phyloP scores from a whole-genome alignment of 2,329 filamentous ascomycete genomes.

The Botrytis byssoidea region DNA sequence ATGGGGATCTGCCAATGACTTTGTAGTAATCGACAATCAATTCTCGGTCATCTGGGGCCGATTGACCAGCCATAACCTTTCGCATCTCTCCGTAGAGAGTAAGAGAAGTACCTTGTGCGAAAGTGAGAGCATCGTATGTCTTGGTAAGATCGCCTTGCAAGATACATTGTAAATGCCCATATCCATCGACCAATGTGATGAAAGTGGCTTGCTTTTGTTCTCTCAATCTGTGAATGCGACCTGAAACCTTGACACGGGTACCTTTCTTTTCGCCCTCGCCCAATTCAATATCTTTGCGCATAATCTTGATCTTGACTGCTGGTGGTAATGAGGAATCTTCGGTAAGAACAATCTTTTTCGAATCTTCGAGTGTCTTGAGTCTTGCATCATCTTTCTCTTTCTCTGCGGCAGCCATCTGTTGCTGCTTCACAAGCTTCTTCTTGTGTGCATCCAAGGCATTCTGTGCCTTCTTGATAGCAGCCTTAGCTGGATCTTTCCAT shows the following conservation, averaged over 20 bases:
- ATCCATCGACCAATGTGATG: conserved; percentile 81
- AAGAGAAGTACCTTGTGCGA: conserved; percentile 69
- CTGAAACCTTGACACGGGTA: conserved; percentile 74
- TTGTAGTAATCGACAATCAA: conserved; percentile 71
- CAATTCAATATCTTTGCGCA: conserved; percentile 63
- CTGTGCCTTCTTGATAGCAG: conserved; percentile 80
- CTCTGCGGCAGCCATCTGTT: conserved; percentile 68
- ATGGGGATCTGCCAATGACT: conserved; percentile 66
- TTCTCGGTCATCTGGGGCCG: conserved; percentile 68
- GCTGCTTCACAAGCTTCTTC: conserved; percentile 80
- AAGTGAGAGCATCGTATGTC: conserved; percentile 68
- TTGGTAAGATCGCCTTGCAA: conserved; percentile 75
- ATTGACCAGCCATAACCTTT: conserved; percentile 63
- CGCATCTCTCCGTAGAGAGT: conserved; percentile 67
- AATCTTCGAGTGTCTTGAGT: conserved; percentile 70
- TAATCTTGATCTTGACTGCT: conserved; percentile 73
- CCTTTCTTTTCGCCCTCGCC: conserved; percentile 60
- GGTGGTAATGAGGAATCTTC: conserved; percentile 73
- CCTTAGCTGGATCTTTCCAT: conserved; percentile 83
- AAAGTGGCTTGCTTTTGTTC: conserved; percentile 84
- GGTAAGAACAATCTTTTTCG: conserved; percentile 70
- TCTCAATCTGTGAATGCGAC: conserved; percentile 78
- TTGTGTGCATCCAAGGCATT: conserved; percentile 72
- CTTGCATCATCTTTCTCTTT: conserved; percentile 71
- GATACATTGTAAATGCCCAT: conserved; percentile 81